Base-by-base conservation (phyloP, 1,284 basidiomycete genomes). In the Coniferiporia weirii region DNA sequence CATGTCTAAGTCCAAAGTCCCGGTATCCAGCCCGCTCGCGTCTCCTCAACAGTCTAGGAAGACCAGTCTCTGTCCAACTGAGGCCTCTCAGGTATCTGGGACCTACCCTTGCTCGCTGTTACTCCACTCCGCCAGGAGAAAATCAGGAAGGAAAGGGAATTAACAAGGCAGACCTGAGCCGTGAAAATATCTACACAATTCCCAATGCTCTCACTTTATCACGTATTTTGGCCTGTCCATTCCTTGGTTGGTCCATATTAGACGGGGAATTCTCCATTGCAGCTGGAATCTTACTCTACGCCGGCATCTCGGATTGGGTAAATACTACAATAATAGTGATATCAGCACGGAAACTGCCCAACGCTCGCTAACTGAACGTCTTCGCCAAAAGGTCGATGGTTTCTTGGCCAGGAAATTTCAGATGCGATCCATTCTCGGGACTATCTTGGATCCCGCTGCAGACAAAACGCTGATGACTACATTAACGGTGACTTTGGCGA, bases 401-500 rank as follows among this genome's bases (percentile, higher is more conserved):
- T 97, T 79, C 71, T 74, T 99, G 52, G 97, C 96, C 0, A 80
- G 96, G 61, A 81, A 82, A 61, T 97, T 81, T 76, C 86, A 90
- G 47, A 89, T 94, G 87, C 81, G 76, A 54, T 89, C 92, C 9
- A 93, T 98, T 9, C 79, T 99, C 38, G 96, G 96, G 9, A 92
- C 91, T 10, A 95, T 99, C 60, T 81, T 98, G 6, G 97, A 99
- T 71, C 96, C 96, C 7, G 94, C 95, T 0, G 96, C 97, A 1
- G 96, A 99, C 80, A 99, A 99, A 75, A 80, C 86, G 22, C 76
- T 99, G 49, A 92, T 99, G 88, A 97, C 96, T 0, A 98, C 95
- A 0, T 79, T 99, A 70, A 94, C 93, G 1, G 77, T 96, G 51
- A 90, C 93, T 0, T 75, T 99, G 58, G 85, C 91, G 0, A 83